Evolutionary conservation across 2,329 filamentous ascomycete genomes (phyloP).

Genomic region (Teratosphaeria destructans): DNA sequence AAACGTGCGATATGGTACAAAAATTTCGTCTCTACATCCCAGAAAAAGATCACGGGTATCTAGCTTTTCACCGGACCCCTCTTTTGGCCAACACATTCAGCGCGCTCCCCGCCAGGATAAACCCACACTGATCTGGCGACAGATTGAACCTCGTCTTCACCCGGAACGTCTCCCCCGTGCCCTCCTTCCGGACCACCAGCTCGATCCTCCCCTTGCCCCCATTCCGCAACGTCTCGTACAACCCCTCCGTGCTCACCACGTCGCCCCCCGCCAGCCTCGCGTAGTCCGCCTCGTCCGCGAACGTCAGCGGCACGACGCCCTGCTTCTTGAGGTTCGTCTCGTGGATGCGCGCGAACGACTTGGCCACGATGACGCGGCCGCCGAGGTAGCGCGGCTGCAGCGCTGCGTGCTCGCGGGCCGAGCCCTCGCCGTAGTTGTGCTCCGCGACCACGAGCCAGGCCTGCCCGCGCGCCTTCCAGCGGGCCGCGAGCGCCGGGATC

Average conservation of each 20-base stretch:
- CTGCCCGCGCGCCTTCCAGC: constrained; percentile 65
- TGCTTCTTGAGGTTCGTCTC: constrained; percentile 97
- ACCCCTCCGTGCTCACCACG: constrained; percentile 67
- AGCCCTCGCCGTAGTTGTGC: constrained; percentile 93
- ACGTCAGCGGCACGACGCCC: constrained; percentile 87
- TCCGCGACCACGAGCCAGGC: constrained; percentile 94
- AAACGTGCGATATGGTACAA: neutral
- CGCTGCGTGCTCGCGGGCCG: constrained; percentile 79
- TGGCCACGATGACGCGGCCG: constrained; percentile 70
- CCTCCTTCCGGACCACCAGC: constrained; percentile 41
- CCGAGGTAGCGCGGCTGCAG: constrained; percentile 86
- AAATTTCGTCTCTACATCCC: neutral
- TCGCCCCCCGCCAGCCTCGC: constrained; percentile 75
- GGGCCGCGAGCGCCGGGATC: constrained; percentile 77
- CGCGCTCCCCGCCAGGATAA: constrained; percentile 87
- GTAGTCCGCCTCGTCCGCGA: constrained; percentile 80
- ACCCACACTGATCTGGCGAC: constrained; percentile 79
- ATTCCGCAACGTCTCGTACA: constrained; percentile 69
- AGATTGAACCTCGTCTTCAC: constrained; percentile 81
- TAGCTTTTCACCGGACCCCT: neutral
- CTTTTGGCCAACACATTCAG: constrained; percentile 66
- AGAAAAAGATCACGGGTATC: neutral
- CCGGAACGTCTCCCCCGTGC: constrained; percentile 50
- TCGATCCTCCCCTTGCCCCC: constrained; percentile 69
- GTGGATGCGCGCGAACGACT: constrained; percentile 85